These are phyloP conservation scores for Butyriboletus loyo DNA, from an alignment of 768 basidiomycete genomes.

Conservation along the genomic window DNA sequence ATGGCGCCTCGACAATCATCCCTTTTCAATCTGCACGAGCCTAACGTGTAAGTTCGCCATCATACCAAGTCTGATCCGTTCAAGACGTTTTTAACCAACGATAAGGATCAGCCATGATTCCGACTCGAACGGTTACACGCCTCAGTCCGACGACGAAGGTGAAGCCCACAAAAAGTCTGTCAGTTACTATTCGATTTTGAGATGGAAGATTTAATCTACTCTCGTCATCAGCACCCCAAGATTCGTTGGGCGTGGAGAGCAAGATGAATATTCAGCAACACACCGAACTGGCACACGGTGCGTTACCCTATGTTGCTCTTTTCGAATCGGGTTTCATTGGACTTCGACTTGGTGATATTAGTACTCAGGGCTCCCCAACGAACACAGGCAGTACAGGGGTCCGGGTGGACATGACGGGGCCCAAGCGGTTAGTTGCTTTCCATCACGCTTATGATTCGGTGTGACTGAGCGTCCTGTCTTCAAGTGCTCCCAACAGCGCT, in stretches of 20 bases:
- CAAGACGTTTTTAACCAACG: neutral
- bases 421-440: conserved; percentile 3
- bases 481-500: neutral
- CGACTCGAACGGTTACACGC: neutral
- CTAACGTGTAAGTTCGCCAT: conserved; percentile 1
- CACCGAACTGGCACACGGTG: too few relatives aligned
- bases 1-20: neutral
- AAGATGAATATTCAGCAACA: fast-evolving
- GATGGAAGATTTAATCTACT: neutral
- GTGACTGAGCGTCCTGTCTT: neutral
- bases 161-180: neutral
- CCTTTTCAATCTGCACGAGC: neutral
- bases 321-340: neutral
- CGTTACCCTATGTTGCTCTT: neutral
- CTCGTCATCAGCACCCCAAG: neutral
- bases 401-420: neutral
- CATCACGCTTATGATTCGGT: neutral
- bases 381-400: neutral
- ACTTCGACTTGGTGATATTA: neutral
- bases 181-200: neutral
- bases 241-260: conserved; percentile 8
- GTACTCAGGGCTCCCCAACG: neutral
- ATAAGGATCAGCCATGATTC: neutral
- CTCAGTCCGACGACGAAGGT: neutral
- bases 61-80: neutral